A percentile compares a stretch with the other conserved stretches of the same genome.
phyloP scores from a whole-genome alignment of 257 asterid genomes.

The Scutellaria galericulata region DNA sequence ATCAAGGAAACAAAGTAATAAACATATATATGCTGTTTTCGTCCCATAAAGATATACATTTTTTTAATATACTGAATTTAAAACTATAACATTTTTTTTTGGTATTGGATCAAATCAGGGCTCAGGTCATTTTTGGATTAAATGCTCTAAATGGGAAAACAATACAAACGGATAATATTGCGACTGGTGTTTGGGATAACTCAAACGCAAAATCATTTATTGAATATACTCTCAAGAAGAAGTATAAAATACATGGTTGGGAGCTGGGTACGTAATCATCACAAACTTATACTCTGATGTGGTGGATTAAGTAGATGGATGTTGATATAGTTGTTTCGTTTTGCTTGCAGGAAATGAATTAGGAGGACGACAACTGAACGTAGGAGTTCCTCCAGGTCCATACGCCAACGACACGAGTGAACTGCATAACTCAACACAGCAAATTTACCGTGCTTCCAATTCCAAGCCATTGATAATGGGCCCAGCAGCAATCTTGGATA shows the following conservation, averaged over 20 bases:
- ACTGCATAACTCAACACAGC: background rate
- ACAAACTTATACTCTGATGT: too few relatives aligned
- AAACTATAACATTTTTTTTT: too few relatives aligned
- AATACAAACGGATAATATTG: conserved; percentile 36
- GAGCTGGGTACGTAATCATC: conserved; percentile 46
- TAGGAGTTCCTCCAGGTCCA: background rate
- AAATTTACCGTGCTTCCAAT: background rate
- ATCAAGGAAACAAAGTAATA: too few relatives aligned
- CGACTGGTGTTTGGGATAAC: conserved; percentile 65
- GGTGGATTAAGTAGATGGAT: too few relatives aligned
- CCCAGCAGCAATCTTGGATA: background rate
- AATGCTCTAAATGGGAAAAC: conserved; percentile 71
- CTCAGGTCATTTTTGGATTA: conserved; percentile 62
- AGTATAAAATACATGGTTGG: conserved; percentile 63
- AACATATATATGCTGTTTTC: background rate
- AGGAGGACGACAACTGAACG: background rate
- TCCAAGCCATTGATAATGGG: background rate
- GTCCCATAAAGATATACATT: too few relatives aligned
- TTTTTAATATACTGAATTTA: background rate
- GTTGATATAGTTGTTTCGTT: too few relatives aligned
- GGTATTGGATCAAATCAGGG: conserved; percentile 43
- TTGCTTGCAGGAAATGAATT: background rate
- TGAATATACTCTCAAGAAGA: conserved; percentile 58
- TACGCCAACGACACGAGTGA: conserved; percentile 1
- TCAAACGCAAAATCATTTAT: conserved; percentile 64